Evolutionary conservation across 805 yeast genomes (phyloP).

Genomic region (Wickerhamomyces silvicola): DNA sequence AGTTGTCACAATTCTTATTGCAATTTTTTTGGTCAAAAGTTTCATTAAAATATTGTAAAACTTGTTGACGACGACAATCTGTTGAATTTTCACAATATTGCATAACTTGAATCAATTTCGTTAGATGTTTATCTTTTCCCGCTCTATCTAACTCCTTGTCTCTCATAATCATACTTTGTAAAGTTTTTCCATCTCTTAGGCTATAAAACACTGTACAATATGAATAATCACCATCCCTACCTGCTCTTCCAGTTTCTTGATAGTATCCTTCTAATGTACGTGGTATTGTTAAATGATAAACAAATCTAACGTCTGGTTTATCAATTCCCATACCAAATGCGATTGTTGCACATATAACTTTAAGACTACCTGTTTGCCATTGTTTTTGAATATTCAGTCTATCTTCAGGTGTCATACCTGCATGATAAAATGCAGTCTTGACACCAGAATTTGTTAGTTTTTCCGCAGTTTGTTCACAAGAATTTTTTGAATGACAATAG

Average conservation of each 20-base stretch:
- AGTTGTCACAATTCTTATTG: slow-evolving; percentile 77
- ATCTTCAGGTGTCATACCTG: slow-evolving; percentile 84
- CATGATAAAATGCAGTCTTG: slow-evolving; percentile 77
- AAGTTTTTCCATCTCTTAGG: slow-evolving; percentile 69
- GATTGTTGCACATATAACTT: slow-evolving; percentile 91
- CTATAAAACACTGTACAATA: slow-evolving; percentile 80
- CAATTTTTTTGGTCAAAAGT: slow-evolving; percentile 62
- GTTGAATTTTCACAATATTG: slow-evolving; percentile 87
- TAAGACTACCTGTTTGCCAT: slow-evolving; percentile 73
- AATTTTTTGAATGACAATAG: slow-evolving; percentile 84
- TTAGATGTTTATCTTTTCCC: slow-evolving; percentile 70
- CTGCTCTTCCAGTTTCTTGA: slow-evolving; percentile 98
- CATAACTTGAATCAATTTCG: slow-evolving; percentile 74
- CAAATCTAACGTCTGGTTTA: slow-evolving; percentile 90
- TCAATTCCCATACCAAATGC: slow-evolving; percentile 99
- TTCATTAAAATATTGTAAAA: slow-evolving; percentile 87
- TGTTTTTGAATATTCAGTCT: slow-evolving; percentile 61
- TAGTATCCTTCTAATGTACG: slow-evolving; percentile 92
- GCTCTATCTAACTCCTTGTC: slow-evolving; percentile 60
- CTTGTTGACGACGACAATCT: slow-evolving; percentile 87
- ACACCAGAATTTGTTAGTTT: slow-evolving; percentile 55
- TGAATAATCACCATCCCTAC: slow-evolving; percentile 84
- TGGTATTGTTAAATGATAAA: slow-evolving; percentile 82
- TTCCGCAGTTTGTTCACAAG: slow-evolving; percentile 78
- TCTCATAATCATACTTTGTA: slow-evolving; percentile 70